These are phyloP conservation scores for Physcomitrellopsis africana DNA, from an alignment of 225 moss, liverwort and hornwort genomes.

Conservation along the genomic window DNA sequence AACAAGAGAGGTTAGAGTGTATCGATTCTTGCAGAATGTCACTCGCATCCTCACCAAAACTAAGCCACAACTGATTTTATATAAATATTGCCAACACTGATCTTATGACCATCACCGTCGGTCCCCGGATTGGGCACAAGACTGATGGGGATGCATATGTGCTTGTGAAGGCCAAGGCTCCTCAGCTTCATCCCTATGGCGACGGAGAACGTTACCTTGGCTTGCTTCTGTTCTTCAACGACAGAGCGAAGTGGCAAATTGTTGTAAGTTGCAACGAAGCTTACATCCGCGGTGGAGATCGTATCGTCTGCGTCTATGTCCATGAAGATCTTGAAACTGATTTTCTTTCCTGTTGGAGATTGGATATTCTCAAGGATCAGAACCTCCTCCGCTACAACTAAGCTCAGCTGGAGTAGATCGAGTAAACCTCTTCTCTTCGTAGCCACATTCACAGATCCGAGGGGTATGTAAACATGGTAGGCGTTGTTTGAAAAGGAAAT, in stretches of 20 bases:
- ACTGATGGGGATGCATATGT: conserved; percentile 14
- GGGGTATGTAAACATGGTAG: conserved; percentile 24
- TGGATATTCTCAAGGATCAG: conserved; percentile 39
- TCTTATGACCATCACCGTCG: neutral
- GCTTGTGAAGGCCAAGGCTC: conserved; percentile 2
- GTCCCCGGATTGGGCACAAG: conserved; percentile 3
- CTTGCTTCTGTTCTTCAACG: conserved; percentile 12
- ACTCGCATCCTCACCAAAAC: no score
- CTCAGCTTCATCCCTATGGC: conserved; percentile 22
- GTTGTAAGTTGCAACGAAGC: conserved; percentile 24
- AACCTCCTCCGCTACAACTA: conserved; percentile 29
- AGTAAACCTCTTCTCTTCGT: conserved; percentile 9
- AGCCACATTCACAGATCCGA: neutral
- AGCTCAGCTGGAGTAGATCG: neutral
- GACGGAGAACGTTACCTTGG: conserved; percentile 10
- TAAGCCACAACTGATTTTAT: conserved; percentile 2
- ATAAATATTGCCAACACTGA: neutral
- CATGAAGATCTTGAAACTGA: conserved; percentile 51
- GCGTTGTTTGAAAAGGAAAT: conserved; percentile 22
- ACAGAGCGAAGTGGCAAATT: conserved; percentile 28
- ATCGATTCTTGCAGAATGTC: no score
- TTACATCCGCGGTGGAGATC: conserved; percentile 7
- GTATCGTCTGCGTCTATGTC: conserved; percentile 33
- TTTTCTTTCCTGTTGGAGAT: conserved; percentile 26
- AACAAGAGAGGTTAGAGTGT: no score